Evolutionary conservation across 805 yeast species (phyloP).

Genomic region (Candida lessepsii): DNA sequence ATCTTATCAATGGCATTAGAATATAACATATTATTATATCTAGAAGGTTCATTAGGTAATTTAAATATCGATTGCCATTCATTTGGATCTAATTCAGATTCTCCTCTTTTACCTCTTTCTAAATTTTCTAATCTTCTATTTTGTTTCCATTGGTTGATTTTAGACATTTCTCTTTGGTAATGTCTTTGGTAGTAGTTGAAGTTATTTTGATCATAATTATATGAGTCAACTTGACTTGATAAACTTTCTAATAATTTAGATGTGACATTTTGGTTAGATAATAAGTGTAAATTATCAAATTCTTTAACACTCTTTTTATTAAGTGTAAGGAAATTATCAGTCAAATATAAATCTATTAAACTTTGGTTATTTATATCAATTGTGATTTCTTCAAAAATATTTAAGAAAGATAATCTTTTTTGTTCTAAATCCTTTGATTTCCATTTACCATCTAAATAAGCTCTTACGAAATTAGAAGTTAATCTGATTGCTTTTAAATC

Average conservation of each 20-base stretch:
- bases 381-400: slow-evolving; percentile 71
- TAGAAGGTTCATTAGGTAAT: slow-evolving; percentile 72
- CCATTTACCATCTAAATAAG: slow-evolving; percentile 59
- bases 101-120: slow-evolving; percentile 56
- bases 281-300: slow-evolving; percentile 39
- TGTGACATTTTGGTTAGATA: slow-evolving; percentile 43
- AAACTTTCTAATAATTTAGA: slow-evolving; percentile 58
- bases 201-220: slow-evolving; percentile 75
- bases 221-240: slow-evolving; percentile 68
- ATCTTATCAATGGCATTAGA: slow-evolving; percentile 67
- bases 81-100: slow-evolving; percentile 51
- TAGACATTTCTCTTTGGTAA: slow-evolving; percentile 64
- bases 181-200: slow-evolving; percentile 81
- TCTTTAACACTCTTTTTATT: slow-evolving; percentile 24
- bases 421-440: slow-evolving; percentile 60
- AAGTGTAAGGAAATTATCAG: neutral
- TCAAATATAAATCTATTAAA: slow-evolving; percentile 56
- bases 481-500: slow-evolving; percentile 69
- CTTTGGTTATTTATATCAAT: slow-evolving; percentile 65
- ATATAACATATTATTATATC: slow-evolving; percentile 67
- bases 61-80: slow-evolving; percentile 69
- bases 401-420: slow-evolving; percentile 59
- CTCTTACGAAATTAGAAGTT: slow-evolving; percentile 57
- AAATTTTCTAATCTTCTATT: slow-evolving; percentile 65
- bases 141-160: slow-evolving; percentile 73